Percentiles rank a stretch among this genome's conserved stretches.
Evolutionary conservation across 371 early-diverging fungal species (phyloP).

Genomic region (Lichtheimia corymbifera): DNA sequence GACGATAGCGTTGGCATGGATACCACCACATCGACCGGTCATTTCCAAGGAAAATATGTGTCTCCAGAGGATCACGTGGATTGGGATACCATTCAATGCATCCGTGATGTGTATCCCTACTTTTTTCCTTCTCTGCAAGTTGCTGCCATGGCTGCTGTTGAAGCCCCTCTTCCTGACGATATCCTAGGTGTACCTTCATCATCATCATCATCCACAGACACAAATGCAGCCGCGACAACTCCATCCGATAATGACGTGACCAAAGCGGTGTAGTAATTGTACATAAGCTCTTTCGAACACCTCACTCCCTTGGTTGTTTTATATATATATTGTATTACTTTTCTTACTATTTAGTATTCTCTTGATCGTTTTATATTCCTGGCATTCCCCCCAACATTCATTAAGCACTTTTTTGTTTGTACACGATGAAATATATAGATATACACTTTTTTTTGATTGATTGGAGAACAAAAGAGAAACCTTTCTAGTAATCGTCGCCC

Average conservation of each 20-base stretch:
- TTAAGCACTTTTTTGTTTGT: slow-evolving; percentile 1
- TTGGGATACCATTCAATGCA: background rate
- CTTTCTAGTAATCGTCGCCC: slow-evolving; percentile 50
- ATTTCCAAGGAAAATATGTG: too few relatives aligned
- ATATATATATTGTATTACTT: background rate
- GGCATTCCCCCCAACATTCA: background rate
- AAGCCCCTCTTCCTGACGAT: background rate
- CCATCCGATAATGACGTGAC: background rate
- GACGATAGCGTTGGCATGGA: background rate
- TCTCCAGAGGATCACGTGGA: background rate
- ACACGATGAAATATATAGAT: background rate
- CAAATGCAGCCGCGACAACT: too few relatives aligned
- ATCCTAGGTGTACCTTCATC: background rate
- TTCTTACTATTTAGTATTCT: background rate
- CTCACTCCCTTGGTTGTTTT: background rate
- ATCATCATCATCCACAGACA: too few relatives aligned
- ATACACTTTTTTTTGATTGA: background rate
- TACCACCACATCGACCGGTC: slow-evolving; percentile 1
- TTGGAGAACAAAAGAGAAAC: too few relatives aligned
- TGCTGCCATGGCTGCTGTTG: slow-evolving; percentile 5
- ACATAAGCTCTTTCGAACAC: background rate
- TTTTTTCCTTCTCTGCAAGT: slow-evolving; percentile 6
- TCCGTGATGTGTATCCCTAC: slow-evolving; percentile 13
- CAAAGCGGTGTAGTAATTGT: background rate
- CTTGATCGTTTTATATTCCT: background rate